Conservation (phyloP, 1,139 yeast genomes). For the Kodamaea arcana region DNA sequence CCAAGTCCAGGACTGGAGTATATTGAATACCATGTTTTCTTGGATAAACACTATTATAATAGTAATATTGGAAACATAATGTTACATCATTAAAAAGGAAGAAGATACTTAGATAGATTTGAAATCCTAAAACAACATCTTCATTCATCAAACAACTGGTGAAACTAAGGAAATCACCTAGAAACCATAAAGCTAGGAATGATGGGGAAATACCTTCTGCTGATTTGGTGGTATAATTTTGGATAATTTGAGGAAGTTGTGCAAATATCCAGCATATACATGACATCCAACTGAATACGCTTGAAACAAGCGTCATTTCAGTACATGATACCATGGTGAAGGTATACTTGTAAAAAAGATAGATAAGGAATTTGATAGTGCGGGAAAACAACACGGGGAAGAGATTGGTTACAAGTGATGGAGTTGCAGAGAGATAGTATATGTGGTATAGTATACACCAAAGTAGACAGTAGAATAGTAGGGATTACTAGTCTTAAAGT, state of each 20-base stretch:
- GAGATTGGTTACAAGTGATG: too few relatives aligned
- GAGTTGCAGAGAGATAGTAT: too few relatives aligned
- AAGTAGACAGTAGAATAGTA: too few relatives aligned
- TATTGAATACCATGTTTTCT: slow-evolving; percentile 10
- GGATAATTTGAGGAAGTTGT: slow-evolving; percentile 78
- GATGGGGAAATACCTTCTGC: slow-evolving; percentile 85
- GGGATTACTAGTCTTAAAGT: too few relatives aligned
- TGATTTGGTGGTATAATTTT: slow-evolving; percentile 70
- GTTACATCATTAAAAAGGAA: slow-evolving; percentile 70
- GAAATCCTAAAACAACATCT: slow-evolving; percentile 64
- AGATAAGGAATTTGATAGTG: too few relatives aligned
- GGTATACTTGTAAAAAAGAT: too few relatives aligned
- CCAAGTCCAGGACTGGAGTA: slow-evolving; percentile 6
- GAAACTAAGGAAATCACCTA: slow-evolving; percentile 80
- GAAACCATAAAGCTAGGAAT: slow-evolving; percentile 72
- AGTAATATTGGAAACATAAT: slow-evolving; percentile 71
- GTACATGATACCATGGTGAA: slow-evolving; percentile 6
- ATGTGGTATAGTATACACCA: too few relatives aligned
- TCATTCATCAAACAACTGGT: slow-evolving; percentile 75
- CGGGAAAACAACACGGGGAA: too few relatives aligned
- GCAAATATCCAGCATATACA: slow-evolving; percentile 72
- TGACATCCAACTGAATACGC: slow-evolving; percentile 32
- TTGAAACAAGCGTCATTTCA: slow-evolving; percentile 18
- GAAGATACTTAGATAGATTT: slow-evolving; percentile 67
- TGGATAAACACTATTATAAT: slow-evolving; percentile 51